These are phyloP conservation scores for Curvularia sp. DNA, from an alignment of 2,329 filamentous ascomycete species.

Conservation along the genomic window DNA sequence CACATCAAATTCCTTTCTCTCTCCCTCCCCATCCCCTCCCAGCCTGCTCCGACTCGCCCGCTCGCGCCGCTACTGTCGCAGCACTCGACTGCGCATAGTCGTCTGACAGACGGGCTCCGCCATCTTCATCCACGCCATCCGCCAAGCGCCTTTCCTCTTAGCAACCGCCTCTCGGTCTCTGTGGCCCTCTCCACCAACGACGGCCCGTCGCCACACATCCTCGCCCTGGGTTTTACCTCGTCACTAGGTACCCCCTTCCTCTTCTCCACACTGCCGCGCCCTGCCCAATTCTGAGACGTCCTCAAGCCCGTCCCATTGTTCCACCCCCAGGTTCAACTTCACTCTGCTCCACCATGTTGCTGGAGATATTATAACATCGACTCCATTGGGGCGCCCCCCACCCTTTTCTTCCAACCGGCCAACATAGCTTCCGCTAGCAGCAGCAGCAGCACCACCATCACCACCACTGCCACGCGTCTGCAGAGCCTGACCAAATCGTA, in stretches of 20 bases:
- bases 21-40: constrained; percentile 15
- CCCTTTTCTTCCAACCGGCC: constrained; percentile 26
- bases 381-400: constrained; percentile 46
- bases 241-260: constrained; percentile 42
- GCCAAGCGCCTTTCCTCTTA: constrained; percentile 11
- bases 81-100: constrained; percentile 18
- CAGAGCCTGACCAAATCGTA: constrained; percentile 14
- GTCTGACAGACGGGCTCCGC: constrained; percentile 17
- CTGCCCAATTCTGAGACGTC: constrained; percentile 34
- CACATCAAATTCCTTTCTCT: constrained; percentile 35
- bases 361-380: constrained; percentile 49
- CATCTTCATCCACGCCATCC: constrained; percentile 16
- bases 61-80: constrained; percentile 28
- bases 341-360: constrained; percentile 43
- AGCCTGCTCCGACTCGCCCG: constrained; percentile 12
- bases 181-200: constrained; percentile 31
- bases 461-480: constrained; percentile 9
- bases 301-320: constrained; percentile 27
- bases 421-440: constrained; percentile 17
- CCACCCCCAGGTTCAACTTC: constrained; percentile 43
- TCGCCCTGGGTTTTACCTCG: constrained; percentile 44
- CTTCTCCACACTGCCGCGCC: constrained; percentile 29
- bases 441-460: constrained; percentile 7
- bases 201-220: constrained; percentile 43
- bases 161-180: constrained; percentile 16